Conservation (phyloP, 2,329 filamentous ascomycete species). For the Xylaria sp. region DNA sequence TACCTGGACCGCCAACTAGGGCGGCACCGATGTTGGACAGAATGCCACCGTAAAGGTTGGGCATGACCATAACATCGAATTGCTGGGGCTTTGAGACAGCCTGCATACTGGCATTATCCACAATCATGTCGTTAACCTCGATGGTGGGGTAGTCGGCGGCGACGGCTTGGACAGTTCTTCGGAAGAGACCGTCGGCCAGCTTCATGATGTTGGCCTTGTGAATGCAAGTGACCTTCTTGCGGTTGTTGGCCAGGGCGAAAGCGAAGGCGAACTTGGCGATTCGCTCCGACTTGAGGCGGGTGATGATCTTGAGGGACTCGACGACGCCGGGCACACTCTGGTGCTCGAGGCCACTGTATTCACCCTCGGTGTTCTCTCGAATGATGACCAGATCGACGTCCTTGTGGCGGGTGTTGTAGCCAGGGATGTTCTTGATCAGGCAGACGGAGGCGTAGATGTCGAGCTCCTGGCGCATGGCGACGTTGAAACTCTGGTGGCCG, state of each 20-base stretch:
- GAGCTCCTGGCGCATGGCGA: slow-evolving; percentile 97
- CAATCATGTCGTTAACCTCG: slow-evolving; percentile 99
- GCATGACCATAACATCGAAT: slow-evolving; percentile 99
- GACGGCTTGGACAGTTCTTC: slow-evolving; percentile 93
- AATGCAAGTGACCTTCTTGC: slow-evolving; percentile 99
- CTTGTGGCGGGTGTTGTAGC: slow-evolving; percentile 96
- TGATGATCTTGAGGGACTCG: slow-evolving; percentile 99
- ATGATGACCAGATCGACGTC: slow-evolving; percentile 99
- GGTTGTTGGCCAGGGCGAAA: slow-evolving; percentile 97
- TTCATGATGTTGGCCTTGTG: slow-evolving; percentile 99
- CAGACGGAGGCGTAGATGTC: slow-evolving; percentile 99
- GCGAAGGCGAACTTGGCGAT: slow-evolving; percentile 99
- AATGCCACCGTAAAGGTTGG: slow-evolving; percentile 98
- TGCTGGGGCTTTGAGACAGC: slow-evolving; percentile 95
- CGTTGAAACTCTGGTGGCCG: slow-evolving; percentile 99
- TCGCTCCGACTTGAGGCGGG: slow-evolving; percentile 97
- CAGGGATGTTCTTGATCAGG: slow-evolving; percentile 99
- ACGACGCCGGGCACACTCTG: slow-evolving; percentile 96
- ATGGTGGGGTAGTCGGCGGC: slow-evolving; percentile 96
- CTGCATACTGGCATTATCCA: slow-evolving; percentile 99
- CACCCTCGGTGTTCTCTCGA: slow-evolving; percentile 99
- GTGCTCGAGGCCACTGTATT: slow-evolving; percentile 99
- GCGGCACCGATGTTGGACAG: slow-evolving; percentile 98
- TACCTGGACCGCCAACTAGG: slow-evolving; percentile 94
- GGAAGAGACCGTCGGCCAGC: slow-evolving; percentile 97